Evolutionary conservation across 805 yeast genomes (phyloP), one percentile per base, ranked within the genome.

Genomic region (Tetrapisispora pingtungensis): DNA sequence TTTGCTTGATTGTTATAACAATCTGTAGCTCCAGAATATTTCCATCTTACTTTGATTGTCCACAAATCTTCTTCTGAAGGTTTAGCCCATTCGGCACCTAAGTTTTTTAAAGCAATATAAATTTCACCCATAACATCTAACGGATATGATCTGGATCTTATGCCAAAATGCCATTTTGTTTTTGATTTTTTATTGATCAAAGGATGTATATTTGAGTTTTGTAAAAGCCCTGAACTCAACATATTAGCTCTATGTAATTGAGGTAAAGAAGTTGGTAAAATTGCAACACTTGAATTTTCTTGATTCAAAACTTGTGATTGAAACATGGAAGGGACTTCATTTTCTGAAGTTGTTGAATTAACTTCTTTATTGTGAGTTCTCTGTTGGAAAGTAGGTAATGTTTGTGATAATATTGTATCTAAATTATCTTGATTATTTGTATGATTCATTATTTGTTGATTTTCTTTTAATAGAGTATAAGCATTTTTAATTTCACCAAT

Each of bases 81-180:
- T 54, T 82, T 81, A 10, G 93, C 85, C 97, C 97, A 93, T 64
- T 93, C 97, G 0, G 97, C 97, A 1, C 96, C 97, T 44, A 93
- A 69, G 56, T 85, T 87, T 65, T 85, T 85, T 59, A 93, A 71
- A 1, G 97, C 97, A 39, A 96, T 74, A 66, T 93, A 93, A 36
- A 93, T 89, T 62, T 93, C 98, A 24, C 97, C 96, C 97, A 93
- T 93, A 3, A 93, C 98, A 64, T 93, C 98, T 54, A 93, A 71
- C 30, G 98, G 97, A 61, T 93, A 93, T 1, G 96, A 86, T 56
- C 97, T 74, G 8, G 96, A 87, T 60, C 98, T 74, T 48, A 93
- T 93, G 52, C 98, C 98, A 60, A 93, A 93, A 70, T 93, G 98
- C 98, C 98, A 93, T 65, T 95, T 80, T 7, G 96, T 86, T 65